A percentile compares a stretch with the other conserved stretches of the same genome.
phyloP scores from a whole-genome alignment of 805 yeast species.

The Kurtzmaniella cleridarum region DNA sequence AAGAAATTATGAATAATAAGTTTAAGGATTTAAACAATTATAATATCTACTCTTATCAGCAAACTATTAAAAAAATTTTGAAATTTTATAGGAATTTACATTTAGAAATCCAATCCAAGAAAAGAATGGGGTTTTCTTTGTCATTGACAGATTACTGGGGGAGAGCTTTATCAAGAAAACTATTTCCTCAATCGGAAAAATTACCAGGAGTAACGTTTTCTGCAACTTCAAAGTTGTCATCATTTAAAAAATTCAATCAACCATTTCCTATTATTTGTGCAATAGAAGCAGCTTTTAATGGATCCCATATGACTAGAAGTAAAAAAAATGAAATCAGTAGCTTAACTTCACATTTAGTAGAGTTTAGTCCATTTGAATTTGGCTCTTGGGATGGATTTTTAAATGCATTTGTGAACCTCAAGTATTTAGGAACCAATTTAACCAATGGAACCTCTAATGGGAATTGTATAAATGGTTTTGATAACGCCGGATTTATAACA shows the following conservation, averaged over 20 bases:
- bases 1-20: not conserved
- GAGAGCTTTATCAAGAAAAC: slow-evolving; percentile 46
- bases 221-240: slow-evolving; percentile 27
- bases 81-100: slow-evolving; percentile 50
- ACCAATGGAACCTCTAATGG: slow-evolving; percentile 32
- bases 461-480: slow-evolving; percentile 48
- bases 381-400: slow-evolving; percentile 58
- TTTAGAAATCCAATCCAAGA: slow-evolving; percentile 48
- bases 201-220: slow-evolving; percentile 36
- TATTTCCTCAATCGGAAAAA: slow-evolving; percentile 33
- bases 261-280: slow-evolving; percentile 49
- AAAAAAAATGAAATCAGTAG: slow-evolving; percentile 18
- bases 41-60: not conserved
- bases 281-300: slow-evolving; percentile 13
- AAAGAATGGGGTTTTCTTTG: slow-evolving; percentile 45
- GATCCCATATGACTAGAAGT: slow-evolving; percentile 22
- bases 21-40: not conserved
- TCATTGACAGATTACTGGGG: slow-evolving; percentile 71
- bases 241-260: slow-evolving; percentile 33
- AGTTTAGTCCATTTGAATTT: slow-evolving; percentile 61
- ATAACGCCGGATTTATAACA: slow-evolving; percentile 53
- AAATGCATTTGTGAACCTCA: slow-evolving; percentile 43
- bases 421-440: slow-evolving; percentile 48
- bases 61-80: slow-evolving; percentile 18
- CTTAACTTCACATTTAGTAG: slow-evolving; percentile 41